phyloP scores from a whole-genome alignment of 345 rosid genomes.

The Citrus maxima region DNA sequence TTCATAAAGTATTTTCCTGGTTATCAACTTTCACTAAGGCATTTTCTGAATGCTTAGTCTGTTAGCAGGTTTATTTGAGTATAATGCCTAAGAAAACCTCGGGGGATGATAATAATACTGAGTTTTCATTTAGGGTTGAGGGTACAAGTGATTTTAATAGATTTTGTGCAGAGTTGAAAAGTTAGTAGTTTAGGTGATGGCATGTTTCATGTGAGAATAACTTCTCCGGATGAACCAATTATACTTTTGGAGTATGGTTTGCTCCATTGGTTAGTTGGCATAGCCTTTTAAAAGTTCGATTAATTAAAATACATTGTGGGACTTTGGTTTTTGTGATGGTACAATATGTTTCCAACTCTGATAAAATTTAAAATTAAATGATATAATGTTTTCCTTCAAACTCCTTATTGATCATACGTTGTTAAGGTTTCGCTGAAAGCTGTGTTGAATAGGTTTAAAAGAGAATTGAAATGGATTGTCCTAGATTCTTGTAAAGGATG shows the following conservation, averaged over 20 bases:
- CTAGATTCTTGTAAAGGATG: conserved; percentile 62
- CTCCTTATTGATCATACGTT: conserved; percentile 86
- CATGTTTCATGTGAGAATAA: conserved; percentile 86
- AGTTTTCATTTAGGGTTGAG: conserved; percentile 83
- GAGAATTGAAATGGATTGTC: conserved; percentile 87
- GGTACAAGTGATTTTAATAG: conserved; percentile 71
- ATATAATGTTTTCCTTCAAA: conserved; percentile 75
- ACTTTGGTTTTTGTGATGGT: conserved; percentile 92
- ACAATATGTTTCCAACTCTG: conserved; percentile 56
- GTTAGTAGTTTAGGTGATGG: conserved; percentile 84
- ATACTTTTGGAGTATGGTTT: conserved; percentile 84
- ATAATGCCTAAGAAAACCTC: conserved; percentile 20
- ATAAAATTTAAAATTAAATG: conserved; percentile 20
- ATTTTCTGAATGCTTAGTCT: neutral
- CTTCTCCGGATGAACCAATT: conserved; percentile 77
- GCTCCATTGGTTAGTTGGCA: conserved; percentile 74
- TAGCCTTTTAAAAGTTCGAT: conserved; percentile 79
- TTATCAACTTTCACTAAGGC: neutral
- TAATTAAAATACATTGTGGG: conserved; percentile 77
- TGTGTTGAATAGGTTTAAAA: conserved; percentile 67
- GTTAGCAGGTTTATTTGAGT: neutral
- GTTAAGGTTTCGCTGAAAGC: conserved; percentile 94
- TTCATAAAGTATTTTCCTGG: neutral
- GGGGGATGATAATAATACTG: conserved; percentile 69
- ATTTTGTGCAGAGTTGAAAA: conserved; percentile 63